These are phyloP conservation scores for Cutaneotrichosporon sp. DNA, from an alignment of 1,284 basidiomycete genomes.

Conservation along the genomic window DNA sequence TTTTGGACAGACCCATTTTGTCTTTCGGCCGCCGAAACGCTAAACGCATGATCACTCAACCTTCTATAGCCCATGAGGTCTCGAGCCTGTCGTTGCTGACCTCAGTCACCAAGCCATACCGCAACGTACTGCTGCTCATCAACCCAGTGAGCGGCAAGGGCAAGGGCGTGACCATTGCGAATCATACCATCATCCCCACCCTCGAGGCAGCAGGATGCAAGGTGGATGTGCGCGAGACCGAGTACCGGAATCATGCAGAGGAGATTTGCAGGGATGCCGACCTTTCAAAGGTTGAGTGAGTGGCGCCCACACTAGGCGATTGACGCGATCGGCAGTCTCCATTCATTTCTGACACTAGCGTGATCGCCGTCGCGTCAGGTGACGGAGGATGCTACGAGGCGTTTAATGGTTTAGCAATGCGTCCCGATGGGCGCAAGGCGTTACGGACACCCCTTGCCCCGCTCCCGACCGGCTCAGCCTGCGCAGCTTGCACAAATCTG, in stretches of 20 bases:
- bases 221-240: conserved; percentile 70
- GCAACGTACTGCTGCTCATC: conserved; percentile 69
- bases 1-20: neutral
- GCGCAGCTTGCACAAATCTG: conserved; percentile 51
- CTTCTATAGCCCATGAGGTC: neutral
- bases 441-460: conserved; percentile 76
- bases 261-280: conserved; percentile 66
- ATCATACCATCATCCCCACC: conserved; percentile 72
- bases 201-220: conserved; percentile 71
- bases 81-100: neutral
- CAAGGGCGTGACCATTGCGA: conserved; percentile 64
- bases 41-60: too few relatives aligned
- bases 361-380: conserved; percentile 78
- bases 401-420: conserved; percentile 83
- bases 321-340: neutral
- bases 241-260: conserved; percentile 68
- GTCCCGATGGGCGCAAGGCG: conserved; percentile 67
- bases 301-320: neutral
- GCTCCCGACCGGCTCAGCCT: conserved; percentile 70
- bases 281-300: conserved; percentile 63
- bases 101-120: conserved; percentile 55
- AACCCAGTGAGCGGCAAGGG: conserved; percentile 88
- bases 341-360: conserved; percentile 49
- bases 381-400: conserved; percentile 89
- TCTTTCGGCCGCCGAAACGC: neutral